Conservation (phyloP, 2,329 filamentous ascomycete species). For the Cladosporium oxysporum region DNA sequence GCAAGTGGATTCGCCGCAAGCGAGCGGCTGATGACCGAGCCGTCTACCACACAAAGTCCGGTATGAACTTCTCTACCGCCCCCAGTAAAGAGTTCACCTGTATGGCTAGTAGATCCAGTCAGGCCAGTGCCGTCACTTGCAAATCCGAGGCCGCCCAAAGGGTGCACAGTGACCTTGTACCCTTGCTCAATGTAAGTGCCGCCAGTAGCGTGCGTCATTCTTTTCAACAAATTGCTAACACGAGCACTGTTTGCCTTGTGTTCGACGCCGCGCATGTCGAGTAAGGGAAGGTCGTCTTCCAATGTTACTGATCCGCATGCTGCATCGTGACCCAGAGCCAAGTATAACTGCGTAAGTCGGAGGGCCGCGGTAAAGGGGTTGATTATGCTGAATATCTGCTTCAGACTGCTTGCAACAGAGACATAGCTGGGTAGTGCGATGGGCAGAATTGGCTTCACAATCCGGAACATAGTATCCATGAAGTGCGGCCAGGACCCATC, state of each 20-base stretch:
- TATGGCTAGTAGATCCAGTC: slow-evolving; percentile 62
- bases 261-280: slow-evolving; percentile 63
- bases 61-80: slow-evolving; percentile 52
- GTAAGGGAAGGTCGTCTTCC: slow-evolving; percentile 59
- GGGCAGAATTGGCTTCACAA: slow-evolving; percentile 33
- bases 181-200: slow-evolving; percentile 63
- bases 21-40: slow-evolving; percentile 61
- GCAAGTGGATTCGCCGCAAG: slow-evolving; percentile 68
- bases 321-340: slow-evolving; percentile 68
- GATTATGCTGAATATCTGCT: neutral
- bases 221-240: slow-evolving; percentile 40
- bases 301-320: slow-evolving; percentile 62
- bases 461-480: neutral
- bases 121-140: slow-evolving; percentile 58
- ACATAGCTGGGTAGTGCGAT: slow-evolving; percentile 49
- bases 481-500: slow-evolving; percentile 61
- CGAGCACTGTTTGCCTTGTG: slow-evolving; percentile 33
- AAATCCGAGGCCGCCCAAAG: slow-evolving; percentile 67
- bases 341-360: slow-evolving; percentile 53
- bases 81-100: slow-evolving; percentile 61
- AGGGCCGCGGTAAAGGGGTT: neutral
- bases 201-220: slow-evolving; percentile 59
- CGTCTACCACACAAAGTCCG: slow-evolving; percentile 65
- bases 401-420: neutral
- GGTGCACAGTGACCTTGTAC: slow-evolving; percentile 66